Evolutionary conservation across 768 basidiomycete genomes (phyloP).

Genomic region (Leccinellum albellum): DNA sequence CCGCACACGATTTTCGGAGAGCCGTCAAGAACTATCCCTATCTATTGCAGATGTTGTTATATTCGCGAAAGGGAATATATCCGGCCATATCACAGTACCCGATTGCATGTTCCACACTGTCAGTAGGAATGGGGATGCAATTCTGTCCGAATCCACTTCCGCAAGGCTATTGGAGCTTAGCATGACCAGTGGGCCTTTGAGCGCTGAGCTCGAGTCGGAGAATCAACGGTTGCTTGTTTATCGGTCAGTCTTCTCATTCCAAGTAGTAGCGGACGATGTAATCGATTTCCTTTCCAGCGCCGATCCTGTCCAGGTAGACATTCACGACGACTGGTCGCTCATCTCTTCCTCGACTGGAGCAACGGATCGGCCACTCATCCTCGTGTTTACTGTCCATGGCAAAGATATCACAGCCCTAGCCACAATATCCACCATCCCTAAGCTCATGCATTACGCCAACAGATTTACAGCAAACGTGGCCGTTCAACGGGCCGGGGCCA

Average conservation of each 20-base stretch:
- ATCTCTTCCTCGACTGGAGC: slow-evolving; percentile 38
- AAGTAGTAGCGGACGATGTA: not conserved
- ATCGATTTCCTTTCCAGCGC: slow-evolving; percentile 43
- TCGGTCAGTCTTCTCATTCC: slow-evolving; percentile 44
- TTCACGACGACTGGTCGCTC: slow-evolving; percentile 80
- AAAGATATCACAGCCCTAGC: slow-evolving; percentile 62
- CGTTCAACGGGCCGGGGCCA: slow-evolving; percentile 70
- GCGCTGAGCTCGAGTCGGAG: slow-evolving; percentile 69
- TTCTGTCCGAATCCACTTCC: slow-evolving; percentile 30
- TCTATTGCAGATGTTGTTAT: slow-evolving; percentile 53
- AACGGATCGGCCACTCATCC: slow-evolving; percentile 51
- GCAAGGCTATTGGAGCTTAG: slow-evolving; percentile 66
- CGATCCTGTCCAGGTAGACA: slow-evolving; percentile 70
- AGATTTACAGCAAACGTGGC: slow-evolving; percentile 74
- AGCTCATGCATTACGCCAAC: slow-evolving; percentile 66
- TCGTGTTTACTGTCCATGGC: slow-evolving; percentile 75
- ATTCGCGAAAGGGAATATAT: slow-evolving; percentile 63
- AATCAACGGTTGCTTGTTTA: slow-evolving; percentile 71
- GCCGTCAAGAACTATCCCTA: slow-evolving; percentile 61
- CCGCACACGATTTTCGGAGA: slow-evolving; percentile 62
- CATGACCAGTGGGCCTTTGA: slow-evolving; percentile 69
- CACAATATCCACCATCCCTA: slow-evolving; percentile 74
- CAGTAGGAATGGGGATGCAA: slow-evolving; percentile 48
- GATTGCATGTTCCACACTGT: slow-evolving; percentile 74
- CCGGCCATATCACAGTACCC: slow-evolving; percentile 63